Evolutionary conservation across 2,329 filamentous ascomycete genomes (phyloP).

Genomic region (Tympanopsis confertula): DNA sequence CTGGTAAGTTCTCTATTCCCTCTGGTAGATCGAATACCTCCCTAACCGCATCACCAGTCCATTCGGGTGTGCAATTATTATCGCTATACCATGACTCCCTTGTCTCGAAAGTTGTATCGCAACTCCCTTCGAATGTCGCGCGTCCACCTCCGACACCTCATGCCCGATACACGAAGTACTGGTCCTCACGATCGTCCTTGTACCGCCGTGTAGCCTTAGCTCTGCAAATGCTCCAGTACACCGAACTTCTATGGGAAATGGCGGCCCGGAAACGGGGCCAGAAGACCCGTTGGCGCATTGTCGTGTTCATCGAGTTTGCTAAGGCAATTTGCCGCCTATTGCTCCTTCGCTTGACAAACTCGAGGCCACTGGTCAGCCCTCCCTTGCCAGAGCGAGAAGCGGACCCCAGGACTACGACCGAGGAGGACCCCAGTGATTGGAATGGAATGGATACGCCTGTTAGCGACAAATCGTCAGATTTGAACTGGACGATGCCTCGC

Average conservation of each 20-base stretch:
- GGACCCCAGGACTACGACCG: constrained; percentile 34
- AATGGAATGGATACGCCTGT: constrained; percentile 8
- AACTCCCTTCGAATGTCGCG: constrained; percentile 37
- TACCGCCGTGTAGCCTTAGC: constrained; percentile 47
- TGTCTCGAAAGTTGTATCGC: constrained; percentile 26
- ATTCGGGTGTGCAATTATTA: background rate
- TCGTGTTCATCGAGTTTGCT: constrained; percentile 46
- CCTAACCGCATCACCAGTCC: background rate
- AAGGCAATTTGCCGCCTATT: constrained; percentile 53
- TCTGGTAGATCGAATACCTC: background rate
- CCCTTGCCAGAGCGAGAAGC: constrained; percentile 49
- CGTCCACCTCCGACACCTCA: constrained; percentile 38
- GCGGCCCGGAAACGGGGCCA: constrained; percentile 44
- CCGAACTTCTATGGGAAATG: constrained; percentile 57
- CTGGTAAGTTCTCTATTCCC: background rate
- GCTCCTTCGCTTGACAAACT: constrained; percentile 49
- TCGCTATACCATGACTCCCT: constrained; percentile 7
- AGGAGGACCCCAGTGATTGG: constrained; percentile 16
- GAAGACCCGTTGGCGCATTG: constrained; percentile 47
- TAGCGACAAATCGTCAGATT: background rate
- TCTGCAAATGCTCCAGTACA: constrained; percentile 53
- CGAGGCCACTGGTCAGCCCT: constrained; percentile 44
- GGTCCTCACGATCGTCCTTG: constrained; percentile 41
- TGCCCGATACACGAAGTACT: constrained; percentile 52
- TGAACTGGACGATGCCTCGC: constrained; percentile 51